These are phyloP conservation scores for Aegilops longissima DNA, from an alignment of 176 grass and related monocot genomes.

Conservation along the genomic window DNA sequence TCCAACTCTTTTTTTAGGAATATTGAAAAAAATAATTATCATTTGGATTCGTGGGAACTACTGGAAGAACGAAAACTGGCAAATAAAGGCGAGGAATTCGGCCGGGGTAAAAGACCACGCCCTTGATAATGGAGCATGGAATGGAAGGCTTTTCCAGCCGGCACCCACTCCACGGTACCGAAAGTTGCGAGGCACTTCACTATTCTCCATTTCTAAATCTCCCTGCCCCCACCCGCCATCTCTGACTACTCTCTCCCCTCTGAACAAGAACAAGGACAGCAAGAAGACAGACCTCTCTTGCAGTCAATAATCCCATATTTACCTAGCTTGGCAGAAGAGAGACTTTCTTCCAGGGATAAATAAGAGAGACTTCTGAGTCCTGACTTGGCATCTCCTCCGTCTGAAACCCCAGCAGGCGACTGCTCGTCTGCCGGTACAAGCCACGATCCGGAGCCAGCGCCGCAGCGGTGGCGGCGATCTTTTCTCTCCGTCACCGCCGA, in stretches of 20 bases:
- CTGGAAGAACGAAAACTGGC: neutral
- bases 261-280: neutral
- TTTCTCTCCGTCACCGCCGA: neutral
- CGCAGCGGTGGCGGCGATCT: neutral
- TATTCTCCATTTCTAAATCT: neutral
- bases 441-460: neutral
- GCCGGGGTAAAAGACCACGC: neutral
- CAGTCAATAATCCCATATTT: neutral
- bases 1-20: too few relatives aligned
- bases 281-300: neutral
- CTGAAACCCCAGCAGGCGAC: neutral
- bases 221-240: slow-evolving; percentile 1
- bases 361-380: neutral
- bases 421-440: neutral
- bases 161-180: neutral
- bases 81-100: neutral
- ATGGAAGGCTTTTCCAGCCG: neutral
- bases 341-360: neutral
- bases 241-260: slow-evolving; percentile 2
- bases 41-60: too few relatives aligned
- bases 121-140: neutral
- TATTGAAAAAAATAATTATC: too few relatives aligned
- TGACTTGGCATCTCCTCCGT: neutral
- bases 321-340: neutral
- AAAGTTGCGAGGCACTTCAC: neutral